phyloP scores from a whole-genome alignment of 371 early-diverging fungal genomes.

The Mucor velutinosus region DNA sequence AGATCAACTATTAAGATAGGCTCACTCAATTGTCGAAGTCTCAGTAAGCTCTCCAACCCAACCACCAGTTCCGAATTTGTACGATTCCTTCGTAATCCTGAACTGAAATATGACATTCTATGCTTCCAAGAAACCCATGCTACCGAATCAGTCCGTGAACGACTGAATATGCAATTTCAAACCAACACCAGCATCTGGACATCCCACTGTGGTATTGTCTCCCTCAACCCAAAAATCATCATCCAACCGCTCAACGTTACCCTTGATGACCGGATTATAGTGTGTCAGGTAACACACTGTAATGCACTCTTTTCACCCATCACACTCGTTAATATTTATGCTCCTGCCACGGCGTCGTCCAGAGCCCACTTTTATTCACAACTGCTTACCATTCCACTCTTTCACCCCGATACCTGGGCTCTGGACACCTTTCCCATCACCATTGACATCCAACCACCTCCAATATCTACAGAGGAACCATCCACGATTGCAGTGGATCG shows the following conservation, averaged over 20 bases:
- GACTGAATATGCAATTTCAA: not conserved
- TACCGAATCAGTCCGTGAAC: not conserved
- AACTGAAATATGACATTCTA: not conserved
- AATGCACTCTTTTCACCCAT: not conserved
- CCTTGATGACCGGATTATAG: not conserved
- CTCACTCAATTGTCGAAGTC: slow-evolving; percentile 11
- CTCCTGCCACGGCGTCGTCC: not conserved
- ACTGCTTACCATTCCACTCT: not conserved
- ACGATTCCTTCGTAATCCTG: not conserved
- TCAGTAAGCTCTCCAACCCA: not conserved
- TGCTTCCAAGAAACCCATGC: slow-evolving; percentile 14
- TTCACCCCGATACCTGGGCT: too few relatives aligned
- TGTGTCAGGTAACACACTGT: not conserved
- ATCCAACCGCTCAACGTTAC: not conserved
- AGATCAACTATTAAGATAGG: not conserved
- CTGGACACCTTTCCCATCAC: too few relatives aligned
- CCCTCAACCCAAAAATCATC: not conserved
- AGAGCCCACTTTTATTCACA: not conserved
- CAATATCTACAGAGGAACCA: not conserved
- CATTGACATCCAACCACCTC: not conserved
- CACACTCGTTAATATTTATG: slow-evolving; percentile 9
- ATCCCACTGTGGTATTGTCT: slow-evolving; percentile 5
- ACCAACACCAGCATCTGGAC: not conserved
- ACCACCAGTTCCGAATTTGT: not conserved
- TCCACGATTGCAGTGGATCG: not conserved